phyloP scores from a whole-genome alignment of 345 rosid species.

The Limnanthes douglasii region DNA sequence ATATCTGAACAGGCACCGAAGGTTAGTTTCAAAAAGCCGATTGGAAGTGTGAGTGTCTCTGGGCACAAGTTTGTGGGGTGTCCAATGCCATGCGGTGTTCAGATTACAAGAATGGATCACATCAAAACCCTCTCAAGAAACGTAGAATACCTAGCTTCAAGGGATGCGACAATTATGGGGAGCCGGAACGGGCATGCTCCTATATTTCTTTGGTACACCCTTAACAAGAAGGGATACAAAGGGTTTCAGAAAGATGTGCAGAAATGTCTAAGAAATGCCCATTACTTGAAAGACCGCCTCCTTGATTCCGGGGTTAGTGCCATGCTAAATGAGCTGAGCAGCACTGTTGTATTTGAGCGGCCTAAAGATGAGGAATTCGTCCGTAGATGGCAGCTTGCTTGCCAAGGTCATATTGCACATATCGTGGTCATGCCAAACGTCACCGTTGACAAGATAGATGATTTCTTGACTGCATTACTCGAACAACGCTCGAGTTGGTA shows the following conservation, averaged over 20 bases:
- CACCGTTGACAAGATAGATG: constrained; percentile 61
- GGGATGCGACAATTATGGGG: constrained; percentile 99
- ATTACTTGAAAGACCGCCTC: constrained; percentile 63
- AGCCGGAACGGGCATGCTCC: constrained; percentile 98
- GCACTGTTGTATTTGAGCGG: constrained; percentile 91
- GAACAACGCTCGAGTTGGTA: constrained; percentile 56
- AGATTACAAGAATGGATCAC: constrained; percentile 74
- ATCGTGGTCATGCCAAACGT: constrained; percentile 95
- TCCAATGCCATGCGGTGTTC: constrained; percentile 98
- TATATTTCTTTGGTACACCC: constrained; percentile 90
- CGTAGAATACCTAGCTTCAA: constrained; percentile 86
- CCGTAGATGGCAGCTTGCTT: constrained; percentile 93
- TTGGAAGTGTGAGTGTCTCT: constrained; percentile 89
- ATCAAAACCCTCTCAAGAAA: constrained; percentile 72
- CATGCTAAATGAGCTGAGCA: constrained; percentile 88
- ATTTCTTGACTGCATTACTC: constrained; percentile 47
- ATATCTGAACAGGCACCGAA: constrained; percentile 72
- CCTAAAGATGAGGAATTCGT: constrained; percentile 82
- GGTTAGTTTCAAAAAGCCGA: constrained; percentile 81
- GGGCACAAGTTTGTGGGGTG: constrained; percentile 96
- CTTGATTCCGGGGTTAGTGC: constrained; percentile 63
- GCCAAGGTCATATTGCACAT: constrained; percentile 77
- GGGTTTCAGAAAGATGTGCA: constrained; percentile 97
- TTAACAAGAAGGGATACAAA: constrained; percentile 78
- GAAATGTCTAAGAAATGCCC: constrained; percentile 84